Base-by-base conservation (phyloP, 2,329 filamentous ascomycete genomes). In the Colletotrichum trifolii region DNA sequence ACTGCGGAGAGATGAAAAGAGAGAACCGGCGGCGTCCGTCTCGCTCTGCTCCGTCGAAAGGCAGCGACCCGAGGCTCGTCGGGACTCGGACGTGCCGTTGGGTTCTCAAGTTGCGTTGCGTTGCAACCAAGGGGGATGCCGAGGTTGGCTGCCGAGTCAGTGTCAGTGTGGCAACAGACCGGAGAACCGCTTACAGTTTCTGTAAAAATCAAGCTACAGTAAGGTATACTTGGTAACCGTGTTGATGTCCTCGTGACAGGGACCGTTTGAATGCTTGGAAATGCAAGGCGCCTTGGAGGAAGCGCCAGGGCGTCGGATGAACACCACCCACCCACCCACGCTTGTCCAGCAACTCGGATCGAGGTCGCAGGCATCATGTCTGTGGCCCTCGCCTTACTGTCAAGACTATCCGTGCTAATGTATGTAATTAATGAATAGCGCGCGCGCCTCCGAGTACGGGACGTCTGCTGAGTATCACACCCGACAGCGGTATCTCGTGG, bases 191-290 rank as follows among this genome's bases (percentile, higher is more conserved):
- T 43, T 43, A 13, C 33, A 48, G 12, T 6, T 48, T 15, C 9
- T 25, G 4, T 40, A 12, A 6, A n/a, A 34, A 40, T 12, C 38
- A 52, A 7, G n/a, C 40, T 9, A n/a, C 47, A 25, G 25, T 10
- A 42, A 17, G 17, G 17, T 17, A 15, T 35, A 33, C 5, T 8
- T 43, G 15, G 34, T 39, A 10, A n/a, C 25, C 15, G 12, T 15
- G 8, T 46, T 12, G 15, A 39, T 34, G 17, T 17, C 35, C 8
- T 13, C 12, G 38, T n/a, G 34, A 13, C 43, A 35, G 13, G 47
- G 62, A 38, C 52, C 58, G 55, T 65, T 61, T 65, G 56, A 65
- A 38, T 45, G 62, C 36, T 33, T 36, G 33, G 9, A 39, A 17
- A n/a, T 34, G 33, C 45, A 45, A 25, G 7, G 45, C 49, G 39